phyloP scores from a whole-genome alignment of 768 basidiomycete species.

The Tylopilus balloui region DNA sequence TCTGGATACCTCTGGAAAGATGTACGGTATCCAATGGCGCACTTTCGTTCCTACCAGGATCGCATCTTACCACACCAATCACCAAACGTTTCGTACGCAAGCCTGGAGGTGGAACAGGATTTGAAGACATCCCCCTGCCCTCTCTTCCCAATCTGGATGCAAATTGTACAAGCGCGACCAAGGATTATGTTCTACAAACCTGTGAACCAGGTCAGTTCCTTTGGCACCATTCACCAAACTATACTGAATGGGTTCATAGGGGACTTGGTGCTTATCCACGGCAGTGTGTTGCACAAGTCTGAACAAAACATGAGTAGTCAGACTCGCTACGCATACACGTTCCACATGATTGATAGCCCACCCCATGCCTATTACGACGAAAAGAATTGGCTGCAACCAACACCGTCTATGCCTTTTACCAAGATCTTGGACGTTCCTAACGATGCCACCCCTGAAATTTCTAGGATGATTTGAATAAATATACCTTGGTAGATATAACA shows the following conservation, averaged over 20 bases:
- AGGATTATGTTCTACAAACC: conserved; percentile 60
- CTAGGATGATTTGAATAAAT: background rate
- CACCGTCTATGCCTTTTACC: conserved; percentile 75
- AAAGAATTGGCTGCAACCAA: conserved; percentile 96
- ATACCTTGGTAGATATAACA: background rate
- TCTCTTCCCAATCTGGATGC: conserved; percentile 4
- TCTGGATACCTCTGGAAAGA: conserved; percentile 93
- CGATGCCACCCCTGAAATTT: background rate
- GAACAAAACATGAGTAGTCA: conserved; percentile 77
- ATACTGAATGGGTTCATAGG: conserved; percentile 40
- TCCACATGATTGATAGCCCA: conserved; percentile 86
- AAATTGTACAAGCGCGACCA: conserved; percentile 13
- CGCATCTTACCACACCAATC: conserved; percentile 71
- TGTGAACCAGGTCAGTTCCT: conserved; percentile 61
- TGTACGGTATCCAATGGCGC: conserved; percentile 84
- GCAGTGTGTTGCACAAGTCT: conserved; percentile 87
- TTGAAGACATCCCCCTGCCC: conserved; percentile 55
- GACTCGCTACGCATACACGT: conserved; percentile 92
- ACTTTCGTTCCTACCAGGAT: conserved; percentile 85
- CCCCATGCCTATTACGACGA: conserved; percentile 72
- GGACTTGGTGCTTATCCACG: conserved; percentile 91
- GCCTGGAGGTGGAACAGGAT: conserved; percentile 75
- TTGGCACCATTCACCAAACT: background rate
- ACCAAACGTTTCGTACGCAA: conserved; percentile 84
- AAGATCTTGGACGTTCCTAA: conserved; percentile 41